Evolutionary conservation across 768 basidiomycete species (phyloP).

Genomic region (Boletus sp.): DNA sequence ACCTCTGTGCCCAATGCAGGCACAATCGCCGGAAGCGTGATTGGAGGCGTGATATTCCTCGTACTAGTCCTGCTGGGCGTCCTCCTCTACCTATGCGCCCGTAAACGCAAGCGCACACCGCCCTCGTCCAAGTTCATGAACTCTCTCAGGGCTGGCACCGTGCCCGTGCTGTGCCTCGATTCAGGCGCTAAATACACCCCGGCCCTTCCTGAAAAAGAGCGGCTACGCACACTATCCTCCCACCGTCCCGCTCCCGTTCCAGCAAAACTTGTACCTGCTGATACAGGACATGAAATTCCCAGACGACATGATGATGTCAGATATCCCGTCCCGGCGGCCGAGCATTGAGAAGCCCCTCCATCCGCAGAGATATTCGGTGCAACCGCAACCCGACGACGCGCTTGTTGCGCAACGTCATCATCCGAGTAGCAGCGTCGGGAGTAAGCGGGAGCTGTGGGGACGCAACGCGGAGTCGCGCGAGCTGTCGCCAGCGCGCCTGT

Average conservation of each 20-base stretch:
- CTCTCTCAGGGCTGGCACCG: conserved; percentile 20
- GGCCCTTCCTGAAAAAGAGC: conserved; percentile 18
- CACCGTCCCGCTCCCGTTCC: no score
- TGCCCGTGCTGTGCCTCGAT: conserved; percentile 30
- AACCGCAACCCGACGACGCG: conserved; percentile 6
- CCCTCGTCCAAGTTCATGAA: conserved; percentile 61
- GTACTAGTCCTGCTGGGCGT: conserved; percentile 33
- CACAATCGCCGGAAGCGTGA: conserved; percentile 51
- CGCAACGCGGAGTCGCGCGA: conserved; percentile 17
- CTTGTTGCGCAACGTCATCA: not conserved
- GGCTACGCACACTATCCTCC: conserved; percentile 8
- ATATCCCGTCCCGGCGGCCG: no score
- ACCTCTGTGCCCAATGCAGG: conserved; percentile 33
- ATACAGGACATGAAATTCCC: no score
- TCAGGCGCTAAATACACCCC: conserved; percentile 16
- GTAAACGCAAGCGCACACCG: conserved; percentile 40
- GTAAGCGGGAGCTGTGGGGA: conserved; percentile 22
- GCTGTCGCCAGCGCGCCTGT: conserved; percentile 5
- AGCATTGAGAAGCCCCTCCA: conserved; percentile 21
- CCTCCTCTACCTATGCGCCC: conserved; percentile 44
- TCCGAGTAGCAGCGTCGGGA: conserved; percentile 17
- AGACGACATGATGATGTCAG: no score
- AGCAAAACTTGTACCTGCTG: no score
- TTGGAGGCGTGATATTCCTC: conserved; percentile 47
- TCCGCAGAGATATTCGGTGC: conserved; percentile 22